Evolutionary conservation across 305 asterid species (phyloP).

Genomic region (Solanum hybrid): DNA sequence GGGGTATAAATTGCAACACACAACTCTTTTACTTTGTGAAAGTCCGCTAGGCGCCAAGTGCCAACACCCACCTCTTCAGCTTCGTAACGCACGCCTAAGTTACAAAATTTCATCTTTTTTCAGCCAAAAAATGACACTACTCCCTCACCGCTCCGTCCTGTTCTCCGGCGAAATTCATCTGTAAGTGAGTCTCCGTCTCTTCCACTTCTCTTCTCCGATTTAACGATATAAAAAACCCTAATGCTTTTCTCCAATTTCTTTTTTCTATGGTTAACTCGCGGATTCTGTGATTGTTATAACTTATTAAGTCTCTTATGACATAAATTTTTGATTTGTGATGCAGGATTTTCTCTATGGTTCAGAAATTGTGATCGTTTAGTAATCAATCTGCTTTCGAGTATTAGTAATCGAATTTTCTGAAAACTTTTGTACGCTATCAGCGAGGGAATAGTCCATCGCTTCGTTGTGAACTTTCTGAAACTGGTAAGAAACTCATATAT

Average conservation of each 20-base stretch:
- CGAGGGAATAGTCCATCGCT: neutral
- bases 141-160: neutral
- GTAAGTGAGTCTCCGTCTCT: neutral
- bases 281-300: neutral
- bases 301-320: neutral
- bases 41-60: neutral
- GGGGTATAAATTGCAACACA: neutral
- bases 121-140: neutral
- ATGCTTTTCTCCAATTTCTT: neutral
- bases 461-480: neutral
- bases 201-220: neutral
- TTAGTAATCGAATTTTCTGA: neutral
- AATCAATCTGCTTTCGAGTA: neutral
- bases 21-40: neutral
- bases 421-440: neutral
- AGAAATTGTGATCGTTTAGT: neutral
- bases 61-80: neutral
- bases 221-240: neutral
- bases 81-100: neutral
- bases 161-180: neutral
- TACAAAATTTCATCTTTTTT: neutral
- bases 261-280: neutral
- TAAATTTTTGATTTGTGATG: neutral
- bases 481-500: neutral
- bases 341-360: neutral